phyloP scores from a whole-genome alignment of 495 filamentous ascomycete species.

The Cenococcum geophilum region DNA sequence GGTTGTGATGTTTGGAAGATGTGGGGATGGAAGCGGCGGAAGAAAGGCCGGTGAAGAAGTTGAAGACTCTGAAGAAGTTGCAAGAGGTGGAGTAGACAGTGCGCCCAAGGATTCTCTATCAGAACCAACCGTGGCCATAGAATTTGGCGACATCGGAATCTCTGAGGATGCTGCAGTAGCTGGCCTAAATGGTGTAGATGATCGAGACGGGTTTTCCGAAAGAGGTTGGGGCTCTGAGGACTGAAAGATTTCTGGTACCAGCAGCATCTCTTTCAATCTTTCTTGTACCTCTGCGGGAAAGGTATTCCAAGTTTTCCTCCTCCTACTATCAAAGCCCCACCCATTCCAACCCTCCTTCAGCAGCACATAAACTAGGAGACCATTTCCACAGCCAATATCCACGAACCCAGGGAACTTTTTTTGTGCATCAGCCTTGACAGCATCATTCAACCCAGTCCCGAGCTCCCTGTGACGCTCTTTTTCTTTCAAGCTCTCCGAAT shows the following conservation, averaged over 20 bases:
- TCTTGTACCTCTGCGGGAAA: slow-evolving; percentile 53
- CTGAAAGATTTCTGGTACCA: slow-evolving; percentile 60
- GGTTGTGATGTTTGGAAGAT: neutral
- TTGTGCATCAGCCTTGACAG: slow-evolving; percentile 1
- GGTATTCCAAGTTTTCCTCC: slow-evolving; percentile 72
- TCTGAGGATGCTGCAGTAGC: neutral
- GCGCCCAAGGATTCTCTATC: neutral
- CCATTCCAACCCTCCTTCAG: slow-evolving; percentile 75
- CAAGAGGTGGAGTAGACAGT: neutral
- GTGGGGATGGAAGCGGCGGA: neutral
- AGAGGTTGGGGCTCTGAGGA: slow-evolving; percentile 8
- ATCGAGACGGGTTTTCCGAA: neutral
- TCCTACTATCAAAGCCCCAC: slow-evolving; percentile 84
- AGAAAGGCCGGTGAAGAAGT: neutral
- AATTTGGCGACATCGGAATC: neutral
- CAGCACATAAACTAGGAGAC: slow-evolving; percentile 82
- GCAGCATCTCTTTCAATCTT: slow-evolving; percentile 61
- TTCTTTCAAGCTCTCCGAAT: neutral
- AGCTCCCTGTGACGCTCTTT: neutral
- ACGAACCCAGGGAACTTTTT: slow-evolving; percentile 77
- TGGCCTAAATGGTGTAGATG: neutral
- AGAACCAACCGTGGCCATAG: neutral
- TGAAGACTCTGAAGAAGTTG: neutral
- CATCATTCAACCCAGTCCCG: neutral
- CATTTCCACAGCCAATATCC: slow-evolving; percentile 93